Evolutionary conservation across 306 rosid species (phyloP), one percentile per base, ranked within the genome.

Genomic region (Glycine tomentella): DNA sequence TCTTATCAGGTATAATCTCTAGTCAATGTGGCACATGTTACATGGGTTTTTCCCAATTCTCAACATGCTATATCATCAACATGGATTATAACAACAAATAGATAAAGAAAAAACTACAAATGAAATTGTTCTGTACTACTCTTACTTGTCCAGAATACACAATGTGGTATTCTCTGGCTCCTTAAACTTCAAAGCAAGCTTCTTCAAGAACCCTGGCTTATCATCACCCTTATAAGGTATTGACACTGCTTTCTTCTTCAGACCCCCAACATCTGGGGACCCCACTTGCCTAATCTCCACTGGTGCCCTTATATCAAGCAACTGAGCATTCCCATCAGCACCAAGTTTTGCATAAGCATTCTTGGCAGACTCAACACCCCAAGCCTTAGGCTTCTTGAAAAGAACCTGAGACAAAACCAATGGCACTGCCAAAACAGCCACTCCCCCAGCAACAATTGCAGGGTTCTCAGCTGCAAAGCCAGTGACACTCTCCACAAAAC

Each of bases 101-200:
- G 1, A 75, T 4, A 74, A 61, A 62, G 2, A 25, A 62, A 1
- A 38, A 55, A 11, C 16, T 12, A n/a, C 42, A 79, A 80, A 69
- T 14, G 45, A 69, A 63, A 79, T 49, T 46, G 73, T 42, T 63
- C 46, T 46, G n/a, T 12, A 45, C 64, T 75, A 81, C 53, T 71
- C 99, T 87, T 91, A 96, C 99, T 93, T 96, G 94, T 96, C 99
- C 44, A 96, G 88, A 84, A 96, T 83, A 85, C 92, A 92, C 90
- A 96, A 84, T 86, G 98, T 96, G 71, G 96, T 93, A 82, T 86
- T 90, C 86, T 86, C 91, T 14, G 99, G 98, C 14, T 90, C 91
- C 91, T 89, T 96, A 85, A 96, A 93, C 90, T 93, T 96, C 82
- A 88, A 73, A 25, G 90, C 69, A 36, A 96, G 89, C 85, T 88